Conservation (phyloP, 2,329 filamentous ascomycete genomes). For the Colletotrichum graminicola region DNA sequence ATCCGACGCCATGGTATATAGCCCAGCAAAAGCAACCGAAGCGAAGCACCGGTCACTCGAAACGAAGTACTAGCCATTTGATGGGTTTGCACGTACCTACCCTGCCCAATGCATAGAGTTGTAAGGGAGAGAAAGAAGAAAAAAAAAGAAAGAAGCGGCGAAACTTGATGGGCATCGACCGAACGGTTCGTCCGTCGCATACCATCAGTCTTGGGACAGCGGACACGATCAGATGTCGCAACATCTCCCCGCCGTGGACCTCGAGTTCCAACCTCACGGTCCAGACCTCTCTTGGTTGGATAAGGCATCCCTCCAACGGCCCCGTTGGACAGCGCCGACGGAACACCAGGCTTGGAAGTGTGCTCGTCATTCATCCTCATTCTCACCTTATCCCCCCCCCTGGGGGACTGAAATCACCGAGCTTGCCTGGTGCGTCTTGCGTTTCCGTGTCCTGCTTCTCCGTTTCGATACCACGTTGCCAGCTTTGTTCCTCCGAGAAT, state of each 20-base stretch:
- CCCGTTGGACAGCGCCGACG: not conserved
- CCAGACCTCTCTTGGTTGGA: slow-evolving; percentile 19
- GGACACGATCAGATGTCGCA: not conserved
- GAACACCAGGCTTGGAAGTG: not conserved
- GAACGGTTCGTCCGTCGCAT: slow-evolving; percentile 15
- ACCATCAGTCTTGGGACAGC: slow-evolving; percentile 14
- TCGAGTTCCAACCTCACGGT: not conserved
- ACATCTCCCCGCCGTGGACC: not conserved
- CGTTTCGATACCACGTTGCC: slow-evolving; percentile 17
- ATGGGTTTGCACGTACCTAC: not conserved
- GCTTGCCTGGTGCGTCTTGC: not conserved
- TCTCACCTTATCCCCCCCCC: not conserved
- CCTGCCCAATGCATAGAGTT: not conserved
- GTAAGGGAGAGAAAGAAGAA: too few relatives aligned
- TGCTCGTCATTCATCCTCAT: slow-evolving; percentile 30
- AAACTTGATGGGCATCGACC: not conserved
- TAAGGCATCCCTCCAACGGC: not conserved
- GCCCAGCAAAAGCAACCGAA: not conserved
- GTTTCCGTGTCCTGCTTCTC: slow-evolving; percentile 17
- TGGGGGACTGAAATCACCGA: not conserved
- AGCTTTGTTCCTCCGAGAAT: slow-evolving; percentile 15
- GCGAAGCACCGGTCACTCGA: not conserved
- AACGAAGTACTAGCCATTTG: not conserved
- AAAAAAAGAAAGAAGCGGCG: not conserved
- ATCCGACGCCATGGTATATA: slow-evolving; percentile 4